Percentiles rank a stretch among this genome's conserved stretches.
Evolutionary conservation across 169 alveolate genomes (phyloP).

Genomic region (Blepharisma undulans): DNA sequence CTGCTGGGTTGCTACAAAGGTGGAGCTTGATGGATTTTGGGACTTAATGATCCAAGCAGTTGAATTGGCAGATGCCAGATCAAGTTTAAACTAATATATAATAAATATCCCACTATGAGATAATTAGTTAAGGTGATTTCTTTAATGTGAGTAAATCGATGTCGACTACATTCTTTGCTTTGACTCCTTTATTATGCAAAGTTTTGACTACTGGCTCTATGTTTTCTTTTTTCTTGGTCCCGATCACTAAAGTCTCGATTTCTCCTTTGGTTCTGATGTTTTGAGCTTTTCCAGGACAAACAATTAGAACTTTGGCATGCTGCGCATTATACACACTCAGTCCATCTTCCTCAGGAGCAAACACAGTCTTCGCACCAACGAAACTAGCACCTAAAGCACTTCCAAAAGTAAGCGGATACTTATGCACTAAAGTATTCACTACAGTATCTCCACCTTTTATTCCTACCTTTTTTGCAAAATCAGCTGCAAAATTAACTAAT

Average conservation of each 20-base stretch:
- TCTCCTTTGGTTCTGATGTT: neutral
- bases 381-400: neutral
- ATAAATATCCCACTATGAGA: neutral
- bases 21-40: neutral
- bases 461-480: neutral
- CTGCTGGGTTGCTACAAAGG: neutral
- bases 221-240: neutral
- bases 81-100: neutral
- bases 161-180: conserved; percentile 8
- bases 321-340: neutral
- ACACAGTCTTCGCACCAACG: neutral
- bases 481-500: neutral
- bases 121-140: neutral
- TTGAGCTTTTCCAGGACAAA: neutral
- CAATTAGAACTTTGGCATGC: conserved; percentile 11
- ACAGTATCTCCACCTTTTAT: neutral
- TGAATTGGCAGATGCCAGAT: neutral
- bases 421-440: conserved; percentile 3
- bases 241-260: conserved; percentile 15
- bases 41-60: neutral
- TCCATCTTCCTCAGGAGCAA: neutral
- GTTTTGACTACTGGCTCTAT: neutral
- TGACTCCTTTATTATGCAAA: conserved; percentile 30
- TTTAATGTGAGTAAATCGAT: neutral
- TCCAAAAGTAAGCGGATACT: neutral